These are phyloP conservation scores for Plasmodium fragile DNA, from an alignment of 169 alveolate species.

Conservation along the genomic window DNA sequence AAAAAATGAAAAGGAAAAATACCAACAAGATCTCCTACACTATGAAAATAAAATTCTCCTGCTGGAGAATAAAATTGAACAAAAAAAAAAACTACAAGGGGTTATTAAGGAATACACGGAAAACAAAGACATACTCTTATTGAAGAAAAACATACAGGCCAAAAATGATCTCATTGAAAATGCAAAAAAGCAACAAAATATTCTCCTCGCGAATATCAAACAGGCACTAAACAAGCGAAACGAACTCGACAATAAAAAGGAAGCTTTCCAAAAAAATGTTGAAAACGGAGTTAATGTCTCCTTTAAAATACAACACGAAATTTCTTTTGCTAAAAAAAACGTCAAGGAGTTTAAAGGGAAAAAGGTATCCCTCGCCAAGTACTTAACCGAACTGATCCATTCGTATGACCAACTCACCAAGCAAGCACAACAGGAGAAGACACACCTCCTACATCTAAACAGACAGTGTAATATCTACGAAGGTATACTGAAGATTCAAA, in stretches of 20 bases:
- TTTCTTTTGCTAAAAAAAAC: slow-evolving; percentile 54
- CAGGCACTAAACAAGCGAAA: slow-evolving; percentile 71
- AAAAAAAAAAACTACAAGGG: slow-evolving; percentile 36
- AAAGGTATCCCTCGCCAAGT: slow-evolving; percentile 6
- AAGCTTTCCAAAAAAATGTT: slow-evolving; percentile 55
- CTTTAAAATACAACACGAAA: slow-evolving; percentile 70
- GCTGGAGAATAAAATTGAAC: slow-evolving; percentile 45
- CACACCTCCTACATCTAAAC: not conserved
- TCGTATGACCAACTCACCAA: slow-evolving; percentile 14
- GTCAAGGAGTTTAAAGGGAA: slow-evolving; percentile 14
- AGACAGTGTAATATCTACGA: slow-evolving; percentile 17
- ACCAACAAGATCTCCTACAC: slow-evolving; percentile 65
- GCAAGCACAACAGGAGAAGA: slow-evolving; percentile 15
- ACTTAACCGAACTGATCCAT: slow-evolving; percentile 21
- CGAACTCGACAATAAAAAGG: slow-evolving; percentile 71
- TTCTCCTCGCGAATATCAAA: slow-evolving; percentile 49
- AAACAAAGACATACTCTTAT: slow-evolving; percentile 44
- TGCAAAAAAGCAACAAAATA: slow-evolving; percentile 65
- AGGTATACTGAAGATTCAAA: slow-evolving; percentile 21
- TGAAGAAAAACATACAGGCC: slow-evolving; percentile 35
- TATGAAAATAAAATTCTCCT: slow-evolving; percentile 60
- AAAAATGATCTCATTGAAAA: slow-evolving; percentile 54
- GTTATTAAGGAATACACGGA: slow-evolving; percentile 58
- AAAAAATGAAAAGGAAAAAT: slow-evolving; percentile 49
- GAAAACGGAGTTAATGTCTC: slow-evolving; percentile 74